Base-by-base conservation (phyloP, 768 basidiomycete genomes). In the Gyrodon lividus region DNA sequence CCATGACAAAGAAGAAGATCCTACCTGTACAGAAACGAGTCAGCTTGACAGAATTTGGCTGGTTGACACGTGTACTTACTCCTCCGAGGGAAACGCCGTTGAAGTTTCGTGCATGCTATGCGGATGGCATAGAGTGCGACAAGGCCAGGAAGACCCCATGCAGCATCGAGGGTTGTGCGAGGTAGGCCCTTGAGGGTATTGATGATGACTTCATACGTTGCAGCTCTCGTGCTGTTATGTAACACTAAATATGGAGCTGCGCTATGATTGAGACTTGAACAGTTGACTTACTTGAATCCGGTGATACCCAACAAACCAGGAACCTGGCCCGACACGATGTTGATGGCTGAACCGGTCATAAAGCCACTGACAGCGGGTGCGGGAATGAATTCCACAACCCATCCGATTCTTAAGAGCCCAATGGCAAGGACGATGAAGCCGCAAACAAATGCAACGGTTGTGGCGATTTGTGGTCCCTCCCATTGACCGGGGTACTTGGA, bases 331-430 rank as follows among this genome's bases (percentile, higher is more conserved):
- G 84, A 77, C 14, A 84, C 86, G 60, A 98, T 98, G 66, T 77
- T 94, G 72, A 98, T 83, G 31, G 96, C 96, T n/a, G 90, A 94
- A 17, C 96, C 96, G 0, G 96, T 98, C 94, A 99, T 97, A 74
- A 96, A 91, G 17, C 87, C 88, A 59, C 85, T 87, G 53, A 92
- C 86, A 2, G 89, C 90, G 3, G 89, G 88, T 6, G 82, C 78
- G 17, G 91, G 89, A 55, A 95, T 98, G 67, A 98, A 93, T 65
- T 98, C 95, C 45, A 98, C 87, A 28, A 98, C 72, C 92, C 93
- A 96, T 0, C 97, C 97, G 5, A 98, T 61, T 9, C 97, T 81
- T 10, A 98, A 75, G 20, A 98, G 71, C 43, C 97, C 97, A 35
- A 99, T 84, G 20, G 79, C 89, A 34, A 98, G 82, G 23, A 92